Evolutionary conservation across 2,329 filamentous ascomycete genomes (phyloP), one percentile per base, ranked within the genome.

Genomic region (Penicillium sp.): DNA sequence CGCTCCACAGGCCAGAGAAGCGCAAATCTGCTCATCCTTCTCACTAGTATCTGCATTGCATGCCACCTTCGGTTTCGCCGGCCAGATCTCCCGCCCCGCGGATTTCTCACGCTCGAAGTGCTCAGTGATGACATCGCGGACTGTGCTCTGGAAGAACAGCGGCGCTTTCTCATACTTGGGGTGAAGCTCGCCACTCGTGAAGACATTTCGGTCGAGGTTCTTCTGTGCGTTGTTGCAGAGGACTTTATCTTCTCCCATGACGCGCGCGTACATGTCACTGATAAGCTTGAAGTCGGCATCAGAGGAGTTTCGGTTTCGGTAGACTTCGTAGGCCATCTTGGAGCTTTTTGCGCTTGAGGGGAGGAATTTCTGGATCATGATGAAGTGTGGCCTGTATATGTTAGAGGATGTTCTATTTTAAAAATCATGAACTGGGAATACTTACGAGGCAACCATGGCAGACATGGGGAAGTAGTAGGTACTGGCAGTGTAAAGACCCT

Each of bases 201-300:
- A 88, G 51, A 87, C 78, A 8, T 84, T 84, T 0, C 82, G 78
- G 68, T 85, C 83, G 64, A 88, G 77, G 69, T 88, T 88, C 69
- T 77, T 79, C 67, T 88, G 85, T 1, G 83, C 80, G 13, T 78
- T 79, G 63, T 80, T 76, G 74, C 85, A 88, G 27, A 88, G 81
- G 9, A 81, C 77, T 67, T 87, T 87, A 75, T 88, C 86, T 71
- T 88, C 86, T 1, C 79, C 78, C 82, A 87, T 84, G 71, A 88
- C 81, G 40, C 82, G 81, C 72, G 84, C 84, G 76, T 87, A 88
- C 65, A 87, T 83, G 46, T 82, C 72, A 69, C 79, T 81, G 71
- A 87, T 84, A 52, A 77, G 71, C 15, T 78, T 72, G 68, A 87
- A 88, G 58, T 86, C 81, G 27, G 81, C 81, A 17, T 86, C 81